Evolutionary conservation across 2,329 filamentous ascomycete genomes (phyloP), one percentile per base, ranked within the genome.

Genomic region (Cercospora zeina): DNA sequence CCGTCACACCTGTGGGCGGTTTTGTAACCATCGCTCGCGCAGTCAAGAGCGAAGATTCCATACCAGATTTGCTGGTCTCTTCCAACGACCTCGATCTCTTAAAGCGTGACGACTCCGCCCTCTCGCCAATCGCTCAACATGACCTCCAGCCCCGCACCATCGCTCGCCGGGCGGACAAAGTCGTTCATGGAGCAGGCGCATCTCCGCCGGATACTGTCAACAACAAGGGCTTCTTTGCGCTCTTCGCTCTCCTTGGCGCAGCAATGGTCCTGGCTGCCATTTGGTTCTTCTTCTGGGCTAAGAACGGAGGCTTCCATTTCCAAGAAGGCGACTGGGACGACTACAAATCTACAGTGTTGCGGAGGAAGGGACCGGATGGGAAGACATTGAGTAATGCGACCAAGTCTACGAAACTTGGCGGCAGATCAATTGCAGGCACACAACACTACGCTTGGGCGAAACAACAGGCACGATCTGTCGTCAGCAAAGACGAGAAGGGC

Each of bases 241-340:
- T 97, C 0, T 96, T 97, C 74, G 93, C 90, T 10, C 76, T 97
- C 16, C 86, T 97, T 57, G 91, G 90, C 34, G 87, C 87, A 0
- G 85, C 79, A 33, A 89, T 97, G 73, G 89, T 95, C 24, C 62
- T 90, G 3, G 84, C 82, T 0, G 85, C 83, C 24, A 91, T 97
- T 73, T 99, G 95, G 93, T 97, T 99, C 83, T 97, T 99, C 84
- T 96, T 96, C 83, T 96, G 91, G 89, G 93, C 93, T 61, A 93
- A 90, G 78, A 96, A 97, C 70, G 95, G 95, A 65, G 95, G 95
- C 13, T 97, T 97, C 80, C 81, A 89, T 66, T 97, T 92, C 82
- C 84, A 84, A 51, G 80, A 96, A 66, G 82, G 86, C 36, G 95
- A 99, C 77, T 99, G 95, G 93, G 93, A 97, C 5, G 95, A 99